Conservation (phyloP, 176 grass and related monocot species). For the Ensete glaucum region DNA sequence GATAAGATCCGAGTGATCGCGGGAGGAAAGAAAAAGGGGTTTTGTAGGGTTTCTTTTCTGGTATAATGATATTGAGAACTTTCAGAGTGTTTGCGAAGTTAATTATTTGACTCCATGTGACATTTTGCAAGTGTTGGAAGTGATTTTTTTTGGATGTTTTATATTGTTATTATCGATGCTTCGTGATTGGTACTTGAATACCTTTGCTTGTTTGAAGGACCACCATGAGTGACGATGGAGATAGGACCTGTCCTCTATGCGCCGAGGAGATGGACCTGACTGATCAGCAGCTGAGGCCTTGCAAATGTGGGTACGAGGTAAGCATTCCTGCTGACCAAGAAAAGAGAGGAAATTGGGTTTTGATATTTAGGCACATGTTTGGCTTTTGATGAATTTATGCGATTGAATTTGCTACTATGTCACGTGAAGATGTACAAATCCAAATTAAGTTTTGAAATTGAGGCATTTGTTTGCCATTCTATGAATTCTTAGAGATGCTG, state of each 20-base stretch:
- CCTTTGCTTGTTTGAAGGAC: conserved; percentile 35
- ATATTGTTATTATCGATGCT: not conserved
- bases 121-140: no score
- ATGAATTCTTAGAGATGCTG: not conserved
- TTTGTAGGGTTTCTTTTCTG: not conserved
- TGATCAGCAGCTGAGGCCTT: conserved; percentile 89
- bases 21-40: not conserved
- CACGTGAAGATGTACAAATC: not conserved
- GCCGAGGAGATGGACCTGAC: conserved; percentile 98
- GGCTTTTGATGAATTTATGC: not conserved
- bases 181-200: not conserved
- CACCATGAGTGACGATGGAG: conserved; percentile 89
- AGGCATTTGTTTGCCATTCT: not conserved
- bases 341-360: not conserved
- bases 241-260: conserved; percentile 87
- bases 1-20: no score
- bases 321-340: not conserved
- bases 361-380: not conserved
- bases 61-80: no score
- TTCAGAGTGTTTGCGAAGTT: no score
- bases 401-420: not conserved
- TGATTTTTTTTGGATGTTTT: no score
- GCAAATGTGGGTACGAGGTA: conserved; percentile 96
- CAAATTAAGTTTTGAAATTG: not conserved
- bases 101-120: no score